A percentile compares a stretch with the other conserved stretches of the same genome.
These are phyloP conservation scores for Ilyonectria robusta DNA, from an alignment of 2,329 filamentous ascomycete species.

Conservation along the genomic window DNA sequence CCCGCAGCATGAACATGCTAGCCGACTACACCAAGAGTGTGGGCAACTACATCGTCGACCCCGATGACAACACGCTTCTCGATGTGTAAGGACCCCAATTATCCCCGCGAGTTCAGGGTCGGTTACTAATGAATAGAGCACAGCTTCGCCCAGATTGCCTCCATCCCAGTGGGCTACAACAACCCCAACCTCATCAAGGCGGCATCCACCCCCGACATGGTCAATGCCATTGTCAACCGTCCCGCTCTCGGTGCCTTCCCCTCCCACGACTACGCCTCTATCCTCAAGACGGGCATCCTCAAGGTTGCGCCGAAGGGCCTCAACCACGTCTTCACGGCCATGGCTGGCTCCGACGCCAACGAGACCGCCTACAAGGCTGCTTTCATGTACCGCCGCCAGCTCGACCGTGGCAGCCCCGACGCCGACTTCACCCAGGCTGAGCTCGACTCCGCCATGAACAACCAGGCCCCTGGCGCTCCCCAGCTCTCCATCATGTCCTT, in stretches of 20 bases:
- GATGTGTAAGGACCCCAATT: conserved; percentile 70
- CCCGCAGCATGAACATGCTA: conserved; percentile 87
- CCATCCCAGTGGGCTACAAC: conserved; percentile 93
- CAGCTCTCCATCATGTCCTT: conserved; percentile 89
- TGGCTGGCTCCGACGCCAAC: conserved; percentile 92
- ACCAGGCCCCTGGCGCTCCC: conserved; percentile 82
- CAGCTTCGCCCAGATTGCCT: conserved; percentile 92
- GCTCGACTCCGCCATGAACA: conserved; percentile 82
- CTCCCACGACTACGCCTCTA: conserved; percentile 83
- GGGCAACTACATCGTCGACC: conserved; percentile 86
- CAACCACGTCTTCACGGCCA: conserved; percentile 91
- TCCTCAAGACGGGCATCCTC: conserved; percentile 85
- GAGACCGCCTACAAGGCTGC: conserved; percentile 96
- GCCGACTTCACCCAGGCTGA: conserved; percentile 87
- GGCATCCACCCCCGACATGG: conserved; percentile 83
- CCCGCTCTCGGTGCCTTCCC: conserved; percentile 94
- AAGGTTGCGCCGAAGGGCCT: conserved; percentile 86
- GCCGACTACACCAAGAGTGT: conserved; percentile 80
- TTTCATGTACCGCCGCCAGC: conserved; percentile 91
- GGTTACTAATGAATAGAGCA: conserved; percentile 26
- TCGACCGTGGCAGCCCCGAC: conserved; percentile 82
- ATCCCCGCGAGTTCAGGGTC: not conserved
- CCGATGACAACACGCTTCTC: conserved; percentile 80
- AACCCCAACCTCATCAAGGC: conserved; percentile 81
- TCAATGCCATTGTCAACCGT: conserved; percentile 85